These are phyloP conservation scores for Cyclotella baltica DNA, from an alignment of 108 stramenopile species.

Conservation along the genomic window DNA sequence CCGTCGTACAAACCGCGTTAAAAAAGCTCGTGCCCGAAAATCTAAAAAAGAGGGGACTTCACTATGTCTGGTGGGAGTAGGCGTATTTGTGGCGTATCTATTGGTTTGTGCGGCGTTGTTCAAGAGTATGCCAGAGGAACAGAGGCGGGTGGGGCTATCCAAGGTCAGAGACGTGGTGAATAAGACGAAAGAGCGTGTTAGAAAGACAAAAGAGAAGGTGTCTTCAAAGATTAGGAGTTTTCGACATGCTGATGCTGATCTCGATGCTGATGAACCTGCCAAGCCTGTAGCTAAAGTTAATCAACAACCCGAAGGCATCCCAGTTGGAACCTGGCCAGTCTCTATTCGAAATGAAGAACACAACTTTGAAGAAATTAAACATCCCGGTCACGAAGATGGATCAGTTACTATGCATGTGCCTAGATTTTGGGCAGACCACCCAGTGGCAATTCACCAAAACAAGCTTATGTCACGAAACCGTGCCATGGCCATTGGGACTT, in stretches of 20 bases:
- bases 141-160: constrained; percentile 17
- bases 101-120: constrained; percentile 35
- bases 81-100: constrained; percentile 35
- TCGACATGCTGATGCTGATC: background rate
- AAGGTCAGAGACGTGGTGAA: constrained; percentile 37
- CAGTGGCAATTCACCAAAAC: constrained; percentile 55
- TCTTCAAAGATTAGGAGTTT: constrained; percentile 11
- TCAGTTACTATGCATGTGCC: constrained; percentile 49
- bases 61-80: constrained; percentile 20
- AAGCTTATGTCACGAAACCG: constrained; percentile 55
- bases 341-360: constrained; percentile 53
- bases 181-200: constrained; percentile 25
- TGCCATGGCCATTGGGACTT: constrained; percentile 54
- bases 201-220: constrained; percentile 17
- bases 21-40: constrained; percentile 39
- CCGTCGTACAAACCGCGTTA: constrained; percentile 28
- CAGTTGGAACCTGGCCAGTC: constrained; percentile 51
- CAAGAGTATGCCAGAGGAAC: constrained; percentile 35
- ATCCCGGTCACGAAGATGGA: constrained; percentile 49
- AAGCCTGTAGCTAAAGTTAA: background rate
- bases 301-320: constrained; percentile 32
- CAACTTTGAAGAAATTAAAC: constrained; percentile 54
- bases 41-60: constrained; percentile 6
- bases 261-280: background rate
- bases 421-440: constrained; percentile 51